These are phyloP conservation scores for Nicotiana undulata DNA, from an alignment of 257 asterid species.

Conservation along the genomic window DNA sequence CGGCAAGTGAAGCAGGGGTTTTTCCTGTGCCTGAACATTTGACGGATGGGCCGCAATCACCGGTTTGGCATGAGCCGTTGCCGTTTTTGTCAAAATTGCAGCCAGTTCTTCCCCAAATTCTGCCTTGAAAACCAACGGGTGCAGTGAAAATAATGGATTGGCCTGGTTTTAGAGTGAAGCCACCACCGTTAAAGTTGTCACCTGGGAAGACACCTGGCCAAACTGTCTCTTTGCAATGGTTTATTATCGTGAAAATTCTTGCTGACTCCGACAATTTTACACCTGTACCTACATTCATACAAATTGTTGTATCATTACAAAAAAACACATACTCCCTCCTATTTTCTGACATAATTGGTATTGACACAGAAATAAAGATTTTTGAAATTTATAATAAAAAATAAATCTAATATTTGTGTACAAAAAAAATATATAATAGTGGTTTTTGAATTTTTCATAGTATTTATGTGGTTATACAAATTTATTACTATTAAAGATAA, in stretches of 20 bases:
- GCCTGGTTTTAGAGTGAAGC: constrained; percentile 53
- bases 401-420: too few species aligned
- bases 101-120: constrained; percentile 90
- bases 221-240: constrained; percentile 69
- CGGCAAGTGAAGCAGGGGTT: constrained; percentile 82
- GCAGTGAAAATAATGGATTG: constrained; percentile 56
- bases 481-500: too few species aligned
- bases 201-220: constrained; percentile 92
- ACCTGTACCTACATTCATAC: constrained; percentile 18
- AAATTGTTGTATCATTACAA: too few species aligned
- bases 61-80: constrained; percentile 73
- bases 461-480: too few species aligned
- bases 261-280: constrained; percentile 33
- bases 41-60: constrained; percentile 57
- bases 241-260: constrained; percentile 68
- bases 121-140: constrained; percentile 68
- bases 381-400: too few species aligned
- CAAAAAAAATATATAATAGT: too few species aligned
- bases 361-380: too few species aligned
- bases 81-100: constrained; percentile 73
- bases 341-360: too few species aligned
- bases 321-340: too few species aligned
- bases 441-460: too few species aligned
- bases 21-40: constrained; percentile 60
- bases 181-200: constrained; percentile 66